A percentile compares a stretch with the other conserved stretches of the same genome.
Conservation (phyloP, 768 basidiomycete genomes). For the Mycena haematopus region DNA sequence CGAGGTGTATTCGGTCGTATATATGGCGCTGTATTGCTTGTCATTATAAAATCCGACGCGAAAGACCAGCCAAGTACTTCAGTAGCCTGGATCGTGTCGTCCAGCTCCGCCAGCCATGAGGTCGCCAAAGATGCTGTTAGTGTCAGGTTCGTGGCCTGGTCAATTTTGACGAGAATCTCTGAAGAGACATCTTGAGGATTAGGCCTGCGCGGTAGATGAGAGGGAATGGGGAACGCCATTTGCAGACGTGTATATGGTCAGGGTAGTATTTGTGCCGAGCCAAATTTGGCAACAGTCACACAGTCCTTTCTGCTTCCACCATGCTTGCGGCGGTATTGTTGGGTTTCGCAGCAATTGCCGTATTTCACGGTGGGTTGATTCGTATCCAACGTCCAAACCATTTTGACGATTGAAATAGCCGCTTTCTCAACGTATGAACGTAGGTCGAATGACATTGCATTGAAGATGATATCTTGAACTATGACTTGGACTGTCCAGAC, state of each 20-base stretch:
- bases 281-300: neutral
- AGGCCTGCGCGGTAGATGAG: constrained; percentile 73
- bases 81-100: constrained; percentile 70
- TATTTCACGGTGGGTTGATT: constrained; percentile 58
- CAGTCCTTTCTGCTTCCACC: neutral
- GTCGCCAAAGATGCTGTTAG: constrained; percentile 66
- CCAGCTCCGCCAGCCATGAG: constrained; percentile 76
- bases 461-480: constrained; percentile 3
- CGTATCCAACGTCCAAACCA: constrained; percentile 9
- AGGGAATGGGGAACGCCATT: constrained; percentile 80
- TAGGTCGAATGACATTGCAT: constrained; percentile 42
- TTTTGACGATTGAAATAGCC: constrained; percentile 47
- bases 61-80: constrained; percentile 55
- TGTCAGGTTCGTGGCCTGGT: constrained; percentile 61
- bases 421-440: constrained; percentile 85
- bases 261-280: constrained; percentile 16
- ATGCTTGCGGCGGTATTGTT: constrained; percentile 60
- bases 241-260: constrained; percentile 18
- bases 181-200: constrained; percentile 72
- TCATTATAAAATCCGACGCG: constrained; percentile 6
- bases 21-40: constrained; percentile 57
- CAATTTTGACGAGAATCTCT: constrained; percentile 71
- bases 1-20: constrained; percentile 71
- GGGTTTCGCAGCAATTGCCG: constrained; percentile 48
- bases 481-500: constrained; percentile 60